phyloP scores from a whole-genome alignment of 2,329 filamentous ascomycete genomes.

The Fusarium sp. region DNA sequence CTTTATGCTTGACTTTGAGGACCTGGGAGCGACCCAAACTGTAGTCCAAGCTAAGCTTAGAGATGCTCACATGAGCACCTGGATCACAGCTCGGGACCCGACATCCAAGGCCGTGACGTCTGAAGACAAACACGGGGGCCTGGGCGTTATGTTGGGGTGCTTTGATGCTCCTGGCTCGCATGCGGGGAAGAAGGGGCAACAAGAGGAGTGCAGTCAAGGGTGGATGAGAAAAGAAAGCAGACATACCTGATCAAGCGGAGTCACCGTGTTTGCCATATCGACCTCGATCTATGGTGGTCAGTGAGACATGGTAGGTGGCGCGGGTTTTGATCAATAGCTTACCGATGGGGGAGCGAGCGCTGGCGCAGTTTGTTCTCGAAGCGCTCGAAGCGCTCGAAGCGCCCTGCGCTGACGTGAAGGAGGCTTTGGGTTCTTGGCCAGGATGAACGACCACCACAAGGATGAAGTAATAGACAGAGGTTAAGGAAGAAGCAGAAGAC shows the following conservation, averaged over 20 bases:
- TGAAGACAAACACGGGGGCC: background rate
- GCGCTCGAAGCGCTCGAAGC: background rate
- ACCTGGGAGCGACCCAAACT: slow-evolving; percentile 4
- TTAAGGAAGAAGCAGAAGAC: background rate
- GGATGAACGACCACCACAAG: background rate
- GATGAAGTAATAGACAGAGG: background rate
- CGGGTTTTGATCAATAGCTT: background rate
- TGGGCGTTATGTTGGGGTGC: background rate
- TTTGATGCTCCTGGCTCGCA: slow-evolving; percentile 10
- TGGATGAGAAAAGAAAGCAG: slow-evolving; percentile 30
- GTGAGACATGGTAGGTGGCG: background rate
- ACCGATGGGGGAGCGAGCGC: background rate
- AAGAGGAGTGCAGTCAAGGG: slow-evolving; percentile 13
- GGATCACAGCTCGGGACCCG: background rate
- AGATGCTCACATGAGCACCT: slow-evolving; percentile 8
- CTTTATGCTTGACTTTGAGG: background rate
- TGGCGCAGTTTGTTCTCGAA: background rate
- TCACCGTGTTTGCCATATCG: background rate
- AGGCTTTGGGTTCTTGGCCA: background rate
- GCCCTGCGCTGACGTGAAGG: rapidly evolving
- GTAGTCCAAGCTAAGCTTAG: slow-evolving; percentile 17
- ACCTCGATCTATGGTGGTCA: background rate
- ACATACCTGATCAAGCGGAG: slow-evolving; percentile 14
- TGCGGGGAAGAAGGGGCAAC: slow-evolving; percentile 16
- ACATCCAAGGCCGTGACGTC: background rate